Base-by-base conservation (phyloP, 2,329 filamentous ascomycete species). In the Thermoascus crustaceus region DNA sequence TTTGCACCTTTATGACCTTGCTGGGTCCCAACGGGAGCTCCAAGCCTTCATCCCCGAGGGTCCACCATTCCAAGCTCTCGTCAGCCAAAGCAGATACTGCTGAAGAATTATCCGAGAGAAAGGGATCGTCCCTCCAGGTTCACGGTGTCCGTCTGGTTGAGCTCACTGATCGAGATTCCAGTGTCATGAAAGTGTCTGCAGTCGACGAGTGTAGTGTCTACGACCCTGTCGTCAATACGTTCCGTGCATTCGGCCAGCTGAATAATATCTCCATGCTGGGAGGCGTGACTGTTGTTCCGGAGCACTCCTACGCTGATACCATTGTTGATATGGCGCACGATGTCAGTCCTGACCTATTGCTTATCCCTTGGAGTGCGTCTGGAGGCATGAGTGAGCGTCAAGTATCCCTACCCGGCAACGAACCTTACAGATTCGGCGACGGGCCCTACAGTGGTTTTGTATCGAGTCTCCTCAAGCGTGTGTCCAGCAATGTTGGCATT, bases 171-270 rank as follows among this genome's bases (percentile, higher is more conserved):
- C 86, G 89, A 72, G 83, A 85, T 26, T 95, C 89, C 1, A 88
- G 87, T 11, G 89, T 95, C 49, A 96, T 96, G 89, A 82, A 85
- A 49, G 85, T 94, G 7, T 81, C 86, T 0, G 86, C 93, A 52
- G 72, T 81, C 3, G 82, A 87, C 24, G 85, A 91, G 32, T 75
- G 78, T 41, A 75, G 75, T 17, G 69, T 74, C 5, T 73, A 75
- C 49, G 89, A 96, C 50, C 86, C 89, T 0, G 80, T 96, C 3
- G 78, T 95, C 36, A 94, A 94, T 54, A 84, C 85, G 0, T 95
- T 95, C 71, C 78, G 84, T 31, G 85, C 86, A 0, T 88, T 95
- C 48, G 86, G 85, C 1, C 82, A 83, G 43, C 75, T 94, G 25
- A 79, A 91, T 53, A 85, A 88, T 43, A 72, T 95, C 1, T 78